Conservation (phyloP, 257 asterid species). For the Rehmannia glutinosa region DNA sequence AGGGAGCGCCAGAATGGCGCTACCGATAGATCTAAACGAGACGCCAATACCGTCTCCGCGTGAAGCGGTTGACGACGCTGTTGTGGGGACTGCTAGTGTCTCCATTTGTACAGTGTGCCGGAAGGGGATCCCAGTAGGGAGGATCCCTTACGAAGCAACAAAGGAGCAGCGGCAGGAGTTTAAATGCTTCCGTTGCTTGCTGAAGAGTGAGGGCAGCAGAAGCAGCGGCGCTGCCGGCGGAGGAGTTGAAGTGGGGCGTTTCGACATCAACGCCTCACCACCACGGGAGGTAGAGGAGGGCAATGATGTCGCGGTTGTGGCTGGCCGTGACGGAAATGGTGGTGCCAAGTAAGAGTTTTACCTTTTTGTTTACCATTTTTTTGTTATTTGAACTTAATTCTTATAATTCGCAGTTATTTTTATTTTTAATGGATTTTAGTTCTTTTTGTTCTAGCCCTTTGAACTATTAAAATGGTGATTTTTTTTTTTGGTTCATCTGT, state of each 20-base stretch:
- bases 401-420: background rate
- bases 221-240: conserved; percentile 18
- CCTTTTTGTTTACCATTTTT: background rate
- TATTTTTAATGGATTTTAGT: background rate
- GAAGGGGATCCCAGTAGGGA: conserved; percentile 38
- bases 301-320: conserved; percentile 31
- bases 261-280: conserved; percentile 72
- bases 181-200: conserved; percentile 68
- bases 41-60: conserved; percentile 69
- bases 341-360: conserved; percentile 51
- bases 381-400: conserved; percentile 6
- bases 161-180: conserved; percentile 39
- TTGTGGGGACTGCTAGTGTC: conserved; percentile 14
- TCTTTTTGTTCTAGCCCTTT: background rate
- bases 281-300: conserved; percentile 65
- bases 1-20: conserved; percentile 40
- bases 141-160: conserved; percentile 21
- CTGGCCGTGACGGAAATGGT: conserved; percentile 32
- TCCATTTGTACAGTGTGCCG: conserved; percentile 47
- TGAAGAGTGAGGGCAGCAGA: conserved; percentile 16
- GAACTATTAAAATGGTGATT: background rate
- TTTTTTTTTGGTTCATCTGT: background rate
- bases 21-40: conserved; percentile 70
- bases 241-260: conserved; percentile 35
- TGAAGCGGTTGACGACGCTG: conserved; percentile 34